These are phyloP conservation scores for Astraeus odoratus DNA, from an alignment of 768 basidiomycete genomes.

Conservation along the genomic window DNA sequence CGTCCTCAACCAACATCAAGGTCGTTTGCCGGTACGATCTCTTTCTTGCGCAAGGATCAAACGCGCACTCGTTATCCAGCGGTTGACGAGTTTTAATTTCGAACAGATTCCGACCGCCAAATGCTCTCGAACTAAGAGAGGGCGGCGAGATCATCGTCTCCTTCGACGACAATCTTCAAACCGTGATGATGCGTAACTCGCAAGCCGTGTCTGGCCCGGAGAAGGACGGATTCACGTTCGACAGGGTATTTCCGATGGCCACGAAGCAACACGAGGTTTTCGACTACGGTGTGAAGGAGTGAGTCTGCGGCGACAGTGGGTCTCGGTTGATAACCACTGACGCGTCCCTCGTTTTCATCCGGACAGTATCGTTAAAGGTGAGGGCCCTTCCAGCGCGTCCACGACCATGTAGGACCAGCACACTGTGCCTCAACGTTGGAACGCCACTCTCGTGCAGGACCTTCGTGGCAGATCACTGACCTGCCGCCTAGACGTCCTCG, in stretches of 20 bases:
- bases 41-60: slow-evolving; percentile 7
- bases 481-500: slow-evolving; percentile 73
- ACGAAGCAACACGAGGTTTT: slow-evolving; percentile 93
- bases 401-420: background rate
- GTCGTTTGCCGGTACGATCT: slow-evolving; percentile 91
- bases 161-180: slow-evolving; percentile 82
- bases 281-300: slow-evolving; percentile 98
- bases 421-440: background rate
- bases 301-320: slow-evolving; percentile 28
- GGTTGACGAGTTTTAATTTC: slow-evolving; percentile 3
- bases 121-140: slow-evolving; percentile 83
- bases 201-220: slow-evolving; percentile 74
- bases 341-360: slow-evolving; percentile 6
- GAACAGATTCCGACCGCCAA: slow-evolving; percentile 87
- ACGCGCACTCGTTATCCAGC: background rate
- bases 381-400: slow-evolving; percentile 9
- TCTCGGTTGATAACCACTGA: slow-evolving; percentile 12
- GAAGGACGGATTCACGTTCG: slow-evolving; percentile 97
- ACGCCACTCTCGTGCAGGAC: background rate
- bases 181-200: slow-evolving; percentile 71
- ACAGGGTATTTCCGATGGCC: slow-evolving; percentile 90
- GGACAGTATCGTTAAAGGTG: slow-evolving; percentile 83
- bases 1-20: slow-evolving; percentile 86
- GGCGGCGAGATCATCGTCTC: slow-evolving; percentile 85
- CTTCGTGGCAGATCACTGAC: slow-evolving; percentile 14